Base-by-base conservation (phyloP, 331 rosid genomes). In the Pyracantha coccinea region DNA sequence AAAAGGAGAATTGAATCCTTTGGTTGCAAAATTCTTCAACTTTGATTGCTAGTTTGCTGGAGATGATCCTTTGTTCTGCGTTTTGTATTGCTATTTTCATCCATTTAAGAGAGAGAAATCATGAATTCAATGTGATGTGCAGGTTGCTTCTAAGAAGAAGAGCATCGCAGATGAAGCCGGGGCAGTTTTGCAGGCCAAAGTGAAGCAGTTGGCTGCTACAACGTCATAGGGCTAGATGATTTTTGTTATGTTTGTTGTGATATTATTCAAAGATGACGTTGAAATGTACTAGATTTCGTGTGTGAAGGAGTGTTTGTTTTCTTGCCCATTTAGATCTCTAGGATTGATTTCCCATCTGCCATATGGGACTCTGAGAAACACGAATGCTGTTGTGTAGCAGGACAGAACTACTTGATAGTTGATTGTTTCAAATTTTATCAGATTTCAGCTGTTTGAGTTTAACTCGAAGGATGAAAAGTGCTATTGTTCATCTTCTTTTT, bases 141-240 rank as follows among this genome's bases (percentile, higher is more conserved):
- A 92, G 99, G 90, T 95, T 72, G 91, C 99, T 41, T 83, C 99
- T 14, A 90, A 89, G 73, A 95, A 95, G 96, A 90, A 88, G 78
- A 79, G 78, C 78, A 79, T 94, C 58, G 87, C 96, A 52, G 99
- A 92, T 80, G 97, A 92, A 85, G 96, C 82, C 2, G 96, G 89
- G 59, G 82, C 73, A 21, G 63, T 87, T 73, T 82, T 94, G 79
- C 99, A 90, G 83, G 89, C 89, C 50, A 95, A 95, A 64, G 33
- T 92, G 85, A 95, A 90, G 89, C 97, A 89, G 60, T 80, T 86
- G 68, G 88, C 93, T 62, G 78, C 93, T 7, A 33, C 90, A 23
- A 64, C 88, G 23, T 59, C 89, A 25, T 59, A 47, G 24, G 74
- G 65, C 53, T 57, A 32, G 75, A 65, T 68, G 71, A 25, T 21